Percentiles rank a stretch among this genome's conserved stretches.
phyloP scores from a whole-genome alignment of 495 filamentous ascomycete species.

The Xylaria telfairii region DNA sequence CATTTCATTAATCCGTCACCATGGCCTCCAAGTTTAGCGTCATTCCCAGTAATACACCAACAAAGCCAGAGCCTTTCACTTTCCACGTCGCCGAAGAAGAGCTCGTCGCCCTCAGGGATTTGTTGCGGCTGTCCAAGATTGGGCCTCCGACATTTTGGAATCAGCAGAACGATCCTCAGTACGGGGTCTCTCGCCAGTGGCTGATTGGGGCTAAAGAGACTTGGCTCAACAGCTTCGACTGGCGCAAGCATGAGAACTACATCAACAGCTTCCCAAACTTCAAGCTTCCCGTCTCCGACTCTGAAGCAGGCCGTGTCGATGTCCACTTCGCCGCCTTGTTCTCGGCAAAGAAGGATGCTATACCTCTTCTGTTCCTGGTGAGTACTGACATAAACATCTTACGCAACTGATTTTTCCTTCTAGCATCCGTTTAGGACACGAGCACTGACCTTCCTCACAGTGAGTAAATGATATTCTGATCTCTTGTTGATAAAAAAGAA shows the following conservation, averaged over 20 bases:
- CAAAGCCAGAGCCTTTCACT: conserved; percentile 27
- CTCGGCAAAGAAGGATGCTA: conserved; percentile 62
- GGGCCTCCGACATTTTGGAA: conserved; percentile 61
- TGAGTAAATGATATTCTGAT: conserved; percentile 11
- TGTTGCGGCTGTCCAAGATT: conserved; percentile 59
- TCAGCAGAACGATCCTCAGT: conserved; percentile 45
- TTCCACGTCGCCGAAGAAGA: conserved; percentile 40
- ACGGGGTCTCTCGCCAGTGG: conserved; percentile 65
- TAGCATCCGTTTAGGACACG: not conserved
- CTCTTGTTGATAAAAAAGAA: too few relatives aligned
- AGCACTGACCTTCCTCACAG: conserved; percentile 1
- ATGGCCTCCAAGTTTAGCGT: conserved; percentile 21
- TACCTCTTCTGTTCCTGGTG: conserved; percentile 61
- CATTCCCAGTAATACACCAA: conserved; percentile 18
- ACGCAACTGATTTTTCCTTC: conserved; percentile 61
- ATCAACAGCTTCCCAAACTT: conserved; percentile 73
- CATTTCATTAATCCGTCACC: not conserved
- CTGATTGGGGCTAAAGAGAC: conserved; percentile 56
- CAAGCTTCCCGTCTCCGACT: conserved; percentile 54
- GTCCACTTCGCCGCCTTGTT: conserved; percentile 71
- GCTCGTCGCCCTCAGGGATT: conserved; percentile 53
- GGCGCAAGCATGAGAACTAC: conserved; percentile 57
- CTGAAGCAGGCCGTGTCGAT: conserved; percentile 41
- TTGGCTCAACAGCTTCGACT: conserved; percentile 56
- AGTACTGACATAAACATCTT: conserved; percentile 38